Evolutionary conservation across 768 basidiomycete genomes (phyloP).

Genomic region (Neoboletus subvelutipes): DNA sequence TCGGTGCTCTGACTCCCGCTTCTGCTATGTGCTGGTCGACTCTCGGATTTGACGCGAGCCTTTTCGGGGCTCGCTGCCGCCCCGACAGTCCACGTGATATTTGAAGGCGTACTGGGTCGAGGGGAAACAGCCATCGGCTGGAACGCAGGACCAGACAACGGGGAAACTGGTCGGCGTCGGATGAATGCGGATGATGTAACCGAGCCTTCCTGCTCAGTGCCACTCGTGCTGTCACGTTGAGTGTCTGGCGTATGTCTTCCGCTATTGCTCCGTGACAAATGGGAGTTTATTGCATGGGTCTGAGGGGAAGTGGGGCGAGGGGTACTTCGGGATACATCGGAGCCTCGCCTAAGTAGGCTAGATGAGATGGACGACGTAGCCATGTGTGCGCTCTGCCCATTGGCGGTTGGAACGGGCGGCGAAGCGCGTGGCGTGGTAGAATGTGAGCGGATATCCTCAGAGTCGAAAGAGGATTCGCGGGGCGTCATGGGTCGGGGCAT

Average conservation of each 20-base stretch:
- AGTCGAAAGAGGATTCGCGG: constrained; percentile 61
- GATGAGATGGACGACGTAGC: constrained; percentile 37
- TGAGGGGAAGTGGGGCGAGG: constrained; percentile 51
- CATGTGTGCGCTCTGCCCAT: constrained; percentile 35
- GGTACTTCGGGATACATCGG: constrained; percentile 51
- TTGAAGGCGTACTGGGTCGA: constrained; percentile 64
- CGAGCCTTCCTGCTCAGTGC: constrained; percentile 42
- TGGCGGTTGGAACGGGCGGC: constrained; percentile 50
- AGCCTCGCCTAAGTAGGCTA: constrained; percentile 50
- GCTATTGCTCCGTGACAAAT: constrained; percentile 58
- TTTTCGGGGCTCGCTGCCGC: constrained; percentile 34
- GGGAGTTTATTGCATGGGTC: constrained; percentile 39
- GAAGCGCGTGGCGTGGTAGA: constrained; percentile 75
- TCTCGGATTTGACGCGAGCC: constrained; percentile 31
- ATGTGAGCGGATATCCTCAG: constrained; percentile 72
- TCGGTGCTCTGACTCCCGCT: constrained; percentile 58
- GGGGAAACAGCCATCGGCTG: constrained; percentile 59
- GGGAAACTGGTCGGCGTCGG: constrained; percentile 70
- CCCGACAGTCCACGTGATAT: constrained; percentile 65
- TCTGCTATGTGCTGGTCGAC: constrained; percentile 44
- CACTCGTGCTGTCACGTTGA: constrained; percentile 36
- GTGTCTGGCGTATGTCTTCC: constrained; percentile 67
- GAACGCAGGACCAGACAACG: constrained; percentile 58
- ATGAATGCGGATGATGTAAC: constrained; percentile 52
- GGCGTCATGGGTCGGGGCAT: constrained; percentile 93